Base-by-base conservation (phyloP, 2,329 filamentous ascomycete genomes). In the Furcasterigmium furcatum region DNA sequence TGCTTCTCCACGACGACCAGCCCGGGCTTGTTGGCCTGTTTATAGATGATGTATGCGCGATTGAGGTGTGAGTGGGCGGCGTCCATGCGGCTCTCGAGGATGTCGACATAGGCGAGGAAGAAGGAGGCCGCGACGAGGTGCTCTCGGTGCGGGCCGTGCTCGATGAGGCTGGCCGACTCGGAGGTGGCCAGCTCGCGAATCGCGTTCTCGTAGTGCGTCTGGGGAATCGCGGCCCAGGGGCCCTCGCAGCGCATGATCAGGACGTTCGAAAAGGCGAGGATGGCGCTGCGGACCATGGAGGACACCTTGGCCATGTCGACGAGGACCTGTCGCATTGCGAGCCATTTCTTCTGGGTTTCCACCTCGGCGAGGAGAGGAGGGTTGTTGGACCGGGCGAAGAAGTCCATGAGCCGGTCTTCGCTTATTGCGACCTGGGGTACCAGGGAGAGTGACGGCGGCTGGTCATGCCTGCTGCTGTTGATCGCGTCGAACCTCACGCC, bases 71-170 rank as follows among this genome's bases (percentile, higher is more conserved):
- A 58, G 52, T 77, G 73, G 1, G 74, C 73, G 21, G 67, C 62
- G n/a, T 65, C 59, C 3, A 70, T 63, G 18, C 63, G 58, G 13
- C 60, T 64, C 46, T 72, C 67, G 7, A 74, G 55, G 18, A 74
- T 67, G 49, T 78, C 74, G 19, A 74, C 72, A 48, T 79, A 79
- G 38, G 72, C 74, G 4, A 79, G 63, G 46, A 79, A 71, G 57
- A 79, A 79, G 9, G 77, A 53, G 0, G 74, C 65, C 2, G 73
- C 73, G 9, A 80, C 62, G 5, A 76, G 60, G 34, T 73, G 59
- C 47, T 74, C 68, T 5, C 68, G 54, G 12, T 55, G 47, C 7
- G 46, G 38, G 12, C 57, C 65, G 19, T 67, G 58, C 20, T 58
- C 54, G 3, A 46, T 49, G 47, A 64, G 55, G 6, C 54, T 36